Base-by-base conservation (phyloP, 257 asterid genomes). In the Ilex aquifolium region DNA sequence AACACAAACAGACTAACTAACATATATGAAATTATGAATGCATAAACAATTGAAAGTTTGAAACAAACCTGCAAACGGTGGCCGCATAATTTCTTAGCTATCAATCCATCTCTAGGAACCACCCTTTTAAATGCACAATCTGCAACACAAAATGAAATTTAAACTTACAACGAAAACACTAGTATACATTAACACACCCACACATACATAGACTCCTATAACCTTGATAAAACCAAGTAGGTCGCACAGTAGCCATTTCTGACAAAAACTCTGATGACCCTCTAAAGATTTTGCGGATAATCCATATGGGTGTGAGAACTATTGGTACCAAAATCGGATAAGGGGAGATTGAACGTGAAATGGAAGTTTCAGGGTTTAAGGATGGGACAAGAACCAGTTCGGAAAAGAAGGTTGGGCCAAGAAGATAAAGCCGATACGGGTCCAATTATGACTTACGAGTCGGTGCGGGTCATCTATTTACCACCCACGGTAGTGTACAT, bases 171-270 rank as follows among this genome's bases (percentile, higher is more conserved):
- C 14, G 54, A 52, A 6, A 17, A 36, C 42, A 36, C 7, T 36
- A 36, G 42, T 36, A 36, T 36, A 36, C 8, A 36, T 2, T 36
- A 36, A 36, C 42, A 36, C 2, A 36, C 8, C 0, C 42, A 1
- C 42, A 36, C 42, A 36, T 0, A 36, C 2, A 36, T 2, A 36
- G 0, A 36, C 8, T 4, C 8, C 5, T 36, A 36, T 15, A 44
- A 81, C 87, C 87, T 78, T 78, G 84, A 66, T 68, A 81, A 42
- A 29, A 70, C 87, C 84, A 81, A 52, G 77, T 72, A 62, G 79
- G 83, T 6, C 81, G 63, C 32, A 75, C 60, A 32, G 76, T 72
- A 62, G 68, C 73, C 87, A 81, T 81, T 69, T 29, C 40, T 62
- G 30, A 2, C 0, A 53, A 32, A 8, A 4, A 30, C 15, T 42